Base-by-base conservation (phyloP, 768 basidiomycete species). In the Podaxis sp. region DNA sequence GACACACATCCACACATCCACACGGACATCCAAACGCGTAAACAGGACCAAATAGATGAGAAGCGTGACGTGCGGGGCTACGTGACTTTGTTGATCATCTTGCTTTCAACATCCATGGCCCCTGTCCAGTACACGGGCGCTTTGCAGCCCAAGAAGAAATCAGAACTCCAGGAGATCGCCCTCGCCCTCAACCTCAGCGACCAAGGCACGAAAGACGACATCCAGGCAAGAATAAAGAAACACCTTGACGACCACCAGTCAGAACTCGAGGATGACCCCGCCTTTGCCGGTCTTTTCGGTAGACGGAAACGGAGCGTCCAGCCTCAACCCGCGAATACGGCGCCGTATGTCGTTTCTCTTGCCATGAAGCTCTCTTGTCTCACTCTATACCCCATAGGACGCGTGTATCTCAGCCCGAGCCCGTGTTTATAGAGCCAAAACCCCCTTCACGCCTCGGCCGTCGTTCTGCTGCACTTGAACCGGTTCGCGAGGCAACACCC, bases 121-220 rank as follows among this genome's bases (percentile, higher is more conserved):
- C 76, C 77, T 38, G 60, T 75, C 61, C 63, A 73, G 37, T 87
- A 75, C 69, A 68, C 82, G 43, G 88, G 88, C 51, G 72, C 83
- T 27, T 79, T 89, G 27, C 80, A 77, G 63, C 68, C 81, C n/a
- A 89, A 90, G 74, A 89, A 87, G 75, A 90, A 90, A 72, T 77
- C 77, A 2, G 88, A 90, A 22, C 80, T 90, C 3, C 86, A 82
- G 66, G 81, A 83, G 61, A 84, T 90, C 38, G 86, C 88, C 1
- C 1, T 64, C 4, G 84, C 85, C 4, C 79, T 90, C 24, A 69
- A 71, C 0, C 72, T 88, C 62, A 80, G 77, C 51, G 81, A 83
- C 57, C 61, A 74, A 38, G 88, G 88, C 41, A 90, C 85, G 1
- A 87, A 83, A 64, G 87, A 89, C 33, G 86, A 88, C 2, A 64